Evolutionary conservation across 306 rosid genomes (phyloP).

Genomic region (Mucuna pruriens): DNA sequence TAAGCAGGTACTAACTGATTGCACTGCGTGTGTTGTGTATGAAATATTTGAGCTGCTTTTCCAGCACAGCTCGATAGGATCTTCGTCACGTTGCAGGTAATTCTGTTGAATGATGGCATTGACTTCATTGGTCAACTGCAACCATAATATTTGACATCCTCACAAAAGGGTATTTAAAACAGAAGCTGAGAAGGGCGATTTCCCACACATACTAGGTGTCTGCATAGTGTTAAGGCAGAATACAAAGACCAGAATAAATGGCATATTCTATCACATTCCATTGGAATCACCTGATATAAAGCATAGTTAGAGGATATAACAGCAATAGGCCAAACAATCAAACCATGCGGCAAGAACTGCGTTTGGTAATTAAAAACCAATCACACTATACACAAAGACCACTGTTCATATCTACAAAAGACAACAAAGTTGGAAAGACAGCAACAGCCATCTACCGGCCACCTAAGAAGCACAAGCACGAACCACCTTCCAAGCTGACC

Average conservation of each 20-base stretch:
- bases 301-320: neutral
- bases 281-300: neutral
- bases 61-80: neutral
- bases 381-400: conserved; percentile 39
- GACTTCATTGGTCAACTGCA: too few relatives aligned
- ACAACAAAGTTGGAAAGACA: conserved; percentile 19
- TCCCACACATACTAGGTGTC: neutral
- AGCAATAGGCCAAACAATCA: neutral
- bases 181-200: neutral
- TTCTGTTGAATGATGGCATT: too few relatives aligned
- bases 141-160: neutral
- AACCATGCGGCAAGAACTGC: too few relatives aligned
- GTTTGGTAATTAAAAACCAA: too few relatives aligned
- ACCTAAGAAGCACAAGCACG: conserved; percentile 38
- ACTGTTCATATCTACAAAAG: conserved; percentile 24
- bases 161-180: neutral
- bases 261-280: neutral
- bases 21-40: neutral
- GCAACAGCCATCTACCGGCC: conserved; percentile 3
- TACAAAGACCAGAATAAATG: neutral
- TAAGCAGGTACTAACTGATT: too few relatives aligned
- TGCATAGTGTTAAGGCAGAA: neutral
- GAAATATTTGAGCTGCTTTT: neutral
- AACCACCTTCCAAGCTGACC: conserved; percentile 27
- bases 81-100: neutral